Conservation (phyloP, 352 stramenopile species). For the Globisporangium barbulae region DNA sequence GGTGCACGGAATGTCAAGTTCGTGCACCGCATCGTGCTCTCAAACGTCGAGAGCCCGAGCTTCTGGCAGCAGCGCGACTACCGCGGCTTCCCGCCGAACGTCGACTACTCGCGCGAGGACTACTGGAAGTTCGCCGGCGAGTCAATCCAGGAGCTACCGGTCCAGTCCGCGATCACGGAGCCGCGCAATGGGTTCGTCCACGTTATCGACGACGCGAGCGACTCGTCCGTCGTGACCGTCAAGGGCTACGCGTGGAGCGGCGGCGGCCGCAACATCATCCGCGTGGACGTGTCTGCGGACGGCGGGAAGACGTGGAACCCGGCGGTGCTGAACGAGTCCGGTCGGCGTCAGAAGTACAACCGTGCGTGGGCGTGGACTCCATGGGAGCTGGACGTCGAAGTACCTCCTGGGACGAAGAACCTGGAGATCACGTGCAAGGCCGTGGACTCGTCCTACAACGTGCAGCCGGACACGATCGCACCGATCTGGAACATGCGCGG, state of each 20-base stretch:
- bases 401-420: constrained; percentile 74
- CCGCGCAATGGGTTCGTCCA: constrained; percentile 57
- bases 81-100: constrained; percentile 84
- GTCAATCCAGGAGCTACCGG: constrained; percentile 90
- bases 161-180: constrained; percentile 89
- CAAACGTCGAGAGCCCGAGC: constrained; percentile 77
- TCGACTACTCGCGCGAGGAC: constrained; percentile 82
- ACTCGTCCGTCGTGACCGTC: constrained; percentile 82
- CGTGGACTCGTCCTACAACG: constrained; percentile 95
- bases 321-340: constrained; percentile 85
- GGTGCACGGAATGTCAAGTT: constrained; percentile 98
- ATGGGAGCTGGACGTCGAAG: constrained; percentile 92
- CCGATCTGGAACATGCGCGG: constrained; percentile 98
- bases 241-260: constrained; percentile 94
- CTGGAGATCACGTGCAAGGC: constrained; percentile 93
- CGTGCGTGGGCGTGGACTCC: constrained; percentile 95
- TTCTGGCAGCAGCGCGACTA: constrained; percentile 94
- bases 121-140: constrained; percentile 84
- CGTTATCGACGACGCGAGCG: constrained; percentile 45
- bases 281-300: constrained; percentile 95
- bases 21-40: constrained; percentile 89
- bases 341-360: constrained; percentile 84
- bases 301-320: constrained; percentile 92
- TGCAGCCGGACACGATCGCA: constrained; percentile 94
- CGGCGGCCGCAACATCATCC: constrained; percentile 93